Percentiles rank a stretch among this genome's conserved stretches.
Evolutionary conservation across 2,329 filamentous ascomycete species (phyloP).

Genomic region (Fonsecaea multimorphosa): DNA sequence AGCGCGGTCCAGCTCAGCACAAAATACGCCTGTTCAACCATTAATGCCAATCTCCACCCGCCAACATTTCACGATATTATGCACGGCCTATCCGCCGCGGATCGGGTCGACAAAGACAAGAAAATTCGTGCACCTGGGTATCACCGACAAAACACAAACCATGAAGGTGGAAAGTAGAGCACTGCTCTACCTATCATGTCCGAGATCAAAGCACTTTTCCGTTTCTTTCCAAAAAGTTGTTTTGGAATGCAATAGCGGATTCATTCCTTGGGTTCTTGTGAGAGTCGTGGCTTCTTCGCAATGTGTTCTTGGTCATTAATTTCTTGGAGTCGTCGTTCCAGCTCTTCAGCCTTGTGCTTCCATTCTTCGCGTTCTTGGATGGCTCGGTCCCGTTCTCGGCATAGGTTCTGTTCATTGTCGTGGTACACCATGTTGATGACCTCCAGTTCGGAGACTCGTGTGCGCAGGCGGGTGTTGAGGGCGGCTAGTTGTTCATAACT

Average conservation of each 20-base stretch:
- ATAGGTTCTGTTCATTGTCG: slow-evolving; percentile 62
- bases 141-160: slow-evolving; percentile 24
- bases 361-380: slow-evolving; percentile 80
- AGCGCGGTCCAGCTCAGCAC: no score
- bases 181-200: slow-evolving; percentile 9
- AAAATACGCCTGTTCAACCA: not conserved
- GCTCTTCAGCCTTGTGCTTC: slow-evolving; percentile 80
- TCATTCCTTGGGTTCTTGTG: slow-evolving; percentile 27
- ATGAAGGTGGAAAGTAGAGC: slow-evolving; percentile 13
- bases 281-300: slow-evolving; percentile 36
- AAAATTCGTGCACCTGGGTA: slow-evolving; percentile 34
- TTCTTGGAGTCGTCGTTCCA: slow-evolving; percentile 63
- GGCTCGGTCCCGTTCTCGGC: slow-evolving; percentile 73
- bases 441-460: slow-evolving; percentile 91
- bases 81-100: not conserved
- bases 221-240: not conserved
- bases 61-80: slow-evolving; percentile 5
- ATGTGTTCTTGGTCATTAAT: slow-evolving; percentile 30
- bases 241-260: not conserved
- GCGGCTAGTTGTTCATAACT: slow-evolving; percentile 76
- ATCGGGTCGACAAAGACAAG: slow-evolving; percentile 6
- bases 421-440: slow-evolving; percentile 75
- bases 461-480: slow-evolving; percentile 87
- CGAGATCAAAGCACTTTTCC: slow-evolving; percentile 1
- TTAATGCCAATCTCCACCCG: not conserved